Conservation (phyloP, 2,329 filamentous ascomycete genomes). For the Magnaporthiopsis incrustans region DNA sequence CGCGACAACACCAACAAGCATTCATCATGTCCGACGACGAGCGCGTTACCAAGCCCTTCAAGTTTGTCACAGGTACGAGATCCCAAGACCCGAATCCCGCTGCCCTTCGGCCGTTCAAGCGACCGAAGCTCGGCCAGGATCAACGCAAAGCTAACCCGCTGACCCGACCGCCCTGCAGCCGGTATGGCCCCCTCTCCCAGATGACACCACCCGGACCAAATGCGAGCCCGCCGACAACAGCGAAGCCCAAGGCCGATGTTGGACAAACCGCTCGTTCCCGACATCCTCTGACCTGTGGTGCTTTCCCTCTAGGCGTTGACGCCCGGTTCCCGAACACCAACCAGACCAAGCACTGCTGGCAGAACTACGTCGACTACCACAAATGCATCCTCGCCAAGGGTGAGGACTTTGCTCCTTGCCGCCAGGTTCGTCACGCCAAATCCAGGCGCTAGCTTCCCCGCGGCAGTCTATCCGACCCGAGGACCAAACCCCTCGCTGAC, state of each 20-base stretch:
- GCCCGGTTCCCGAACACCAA: constrained; percentile 98
- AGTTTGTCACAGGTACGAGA: constrained; percentile 79
- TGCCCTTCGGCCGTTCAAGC: constrained; percentile 16
- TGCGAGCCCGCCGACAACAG: not conserved
- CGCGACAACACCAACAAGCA: constrained; percentile 18
- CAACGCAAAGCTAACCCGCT: constrained; percentile 29
- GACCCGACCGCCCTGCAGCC: constrained; percentile 25
- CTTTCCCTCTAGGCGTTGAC: constrained; percentile 67
- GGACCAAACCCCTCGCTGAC: constrained; percentile 18
- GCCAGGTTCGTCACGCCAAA: constrained; percentile 59
- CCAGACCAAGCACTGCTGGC: constrained; percentile 99
- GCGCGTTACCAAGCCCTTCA: constrained; percentile 95
- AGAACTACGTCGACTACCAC: constrained; percentile 99
- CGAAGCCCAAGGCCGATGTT: not conserved
- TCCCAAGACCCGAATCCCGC: not conserved
- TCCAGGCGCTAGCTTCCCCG: not conserved
- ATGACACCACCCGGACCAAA: not conserved
- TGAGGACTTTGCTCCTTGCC: constrained; percentile 96
- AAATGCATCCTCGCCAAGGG: constrained; percentile 99
- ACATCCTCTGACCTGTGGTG: not conserved
- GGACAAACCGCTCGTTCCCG: not conserved
- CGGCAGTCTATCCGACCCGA: not conserved
- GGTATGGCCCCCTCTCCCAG: constrained; percentile 24
- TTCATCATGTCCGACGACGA: constrained; percentile 88
- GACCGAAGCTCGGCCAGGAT: not conserved